These are phyloP conservation scores for Acer negundo DNA, from an alignment of 345 rosid genomes.

Conservation along the genomic window DNA sequence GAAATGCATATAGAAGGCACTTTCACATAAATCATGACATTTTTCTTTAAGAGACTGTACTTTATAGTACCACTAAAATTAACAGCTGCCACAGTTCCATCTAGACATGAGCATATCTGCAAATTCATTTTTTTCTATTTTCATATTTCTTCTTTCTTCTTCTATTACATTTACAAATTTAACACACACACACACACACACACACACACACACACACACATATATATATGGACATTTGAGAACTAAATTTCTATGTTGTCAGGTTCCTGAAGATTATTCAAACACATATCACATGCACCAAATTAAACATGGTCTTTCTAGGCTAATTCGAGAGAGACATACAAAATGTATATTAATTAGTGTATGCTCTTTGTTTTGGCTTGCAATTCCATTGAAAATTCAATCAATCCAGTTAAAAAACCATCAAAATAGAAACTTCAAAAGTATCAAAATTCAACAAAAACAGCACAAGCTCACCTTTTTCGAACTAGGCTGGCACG, in stretches of 20 bases:
- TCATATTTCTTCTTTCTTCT: background rate
- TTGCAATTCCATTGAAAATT: background rate
- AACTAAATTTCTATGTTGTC: background rate
- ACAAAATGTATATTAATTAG: background rate
- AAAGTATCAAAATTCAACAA: constrained; percentile 1
- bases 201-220: background rate
- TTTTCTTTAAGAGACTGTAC: background rate
- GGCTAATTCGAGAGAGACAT: background rate
- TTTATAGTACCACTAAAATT: background rate
- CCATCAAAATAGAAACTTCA: background rate
- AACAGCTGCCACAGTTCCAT: background rate
- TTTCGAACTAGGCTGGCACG: constrained; percentile 78
- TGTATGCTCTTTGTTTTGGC: background rate
- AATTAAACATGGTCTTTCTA: background rate
- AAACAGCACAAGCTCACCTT: constrained; percentile 49
- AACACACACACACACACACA: background rate
- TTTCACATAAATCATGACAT: background rate
- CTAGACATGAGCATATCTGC: background rate
- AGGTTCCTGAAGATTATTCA: background rate
- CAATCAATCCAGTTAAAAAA: background rate
- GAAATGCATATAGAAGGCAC: background rate
- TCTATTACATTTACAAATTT: background rate
- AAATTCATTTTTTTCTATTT: background rate
- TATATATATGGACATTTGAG: background rate
- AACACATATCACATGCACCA: background rate